Evolutionary conservation across 495 filamentous ascomycete species (phyloP), one percentile per base, ranked within the genome.

Genomic region (Glarea lozoyensis): DNA sequence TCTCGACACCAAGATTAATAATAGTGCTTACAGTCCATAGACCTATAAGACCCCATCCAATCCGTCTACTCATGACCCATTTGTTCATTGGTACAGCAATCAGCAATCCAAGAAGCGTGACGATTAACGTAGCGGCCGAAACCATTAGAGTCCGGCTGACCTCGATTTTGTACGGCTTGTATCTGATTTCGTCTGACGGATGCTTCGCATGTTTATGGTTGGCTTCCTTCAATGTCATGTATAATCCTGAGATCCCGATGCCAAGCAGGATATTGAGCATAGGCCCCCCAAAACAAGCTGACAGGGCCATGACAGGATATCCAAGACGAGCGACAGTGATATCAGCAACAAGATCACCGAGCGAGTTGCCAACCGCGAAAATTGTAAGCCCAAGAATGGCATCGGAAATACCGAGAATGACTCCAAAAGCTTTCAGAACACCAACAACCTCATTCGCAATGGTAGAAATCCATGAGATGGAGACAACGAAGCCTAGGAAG

Each of bases 221-320:
- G 7, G 76, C 78, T 11, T 69, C 68, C 4, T 68, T 64, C 20
- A 89, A 60, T 3, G 79, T 85, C 72, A 95, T 92, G 53, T 86
- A 94, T 23, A 87, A 66, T 1, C 93, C 93, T 16, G 82, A 81
- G 7, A 96, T 62, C 2, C 93, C 93, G 35, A 99, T 88, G 0
- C 93, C 93, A 10, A 99, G 76, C 0, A 99, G 65, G 41, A 99
- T 99, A 54, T 99, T 99, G 18, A 99, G 73, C 86, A 99, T 87
- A 0, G 93, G 93, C 0, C 93, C 93, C 12, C 93, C 93, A 54
- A 97, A 97, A 56, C 93, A 99, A 20, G 93, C 93, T 1, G 78
- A 79, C 50, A 99, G 70, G 6, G 93, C 93, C 93, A 99, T 99
- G 31, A 97, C 88, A 0, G 93, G 93, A 62, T 88, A 95, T 1